Base-by-base conservation (phyloP, 345 rosid genomes). In the Citropsis articulata region DNA sequence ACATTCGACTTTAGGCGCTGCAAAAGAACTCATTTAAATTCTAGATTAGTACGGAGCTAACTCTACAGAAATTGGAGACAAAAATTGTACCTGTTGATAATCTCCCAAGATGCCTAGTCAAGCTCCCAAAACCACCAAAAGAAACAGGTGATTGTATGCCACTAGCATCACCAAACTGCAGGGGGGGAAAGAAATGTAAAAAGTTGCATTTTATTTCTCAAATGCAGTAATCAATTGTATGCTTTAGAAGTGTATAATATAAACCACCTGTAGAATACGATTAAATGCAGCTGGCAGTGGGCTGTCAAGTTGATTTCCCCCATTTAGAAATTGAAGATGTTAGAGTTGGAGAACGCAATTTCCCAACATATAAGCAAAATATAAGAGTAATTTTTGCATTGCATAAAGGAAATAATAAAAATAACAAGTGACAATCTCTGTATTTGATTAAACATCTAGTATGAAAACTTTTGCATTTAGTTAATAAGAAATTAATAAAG, bases 71-170 rank as follows among this genome's bases (percentile, higher is more conserved):
- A 27, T 40, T 14, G 35, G 55, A 7, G 7, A 8, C 24, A 21
- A 36, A 68, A 77, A 80, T 77, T 42, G 69, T 89, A 95, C 99
- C 99, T 74, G 79, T 85, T 79, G 99, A 89, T 72, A 95, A 83
- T 85, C 99, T 93, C 33, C 87, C 89, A 30, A 93, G 91, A 78
- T 95, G 98, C 86, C 99, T 90, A 9, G 99, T 92, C 85, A 95
- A 88, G 90, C 99, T 95, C 83, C 97, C 99, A 75, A 95, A 95
- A 81, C 99, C 99, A 18, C 99, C 99, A 76, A 95, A 95, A 50
- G 98, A 95, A 79, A 95, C 99, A 73, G 99, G 99, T 56, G 99
- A 95, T 40, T 95, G 99, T 78, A 95, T 92, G 72, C 99, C 99
- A 36, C 99, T 95, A 72, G 99, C 99, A 86, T 95, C 99, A 83